Evolutionary conservation across 139 green algal species (phyloP), one percentile per base, ranked within the genome.

Genomic region (Chlamydomonas sphaeroides): DNA sequence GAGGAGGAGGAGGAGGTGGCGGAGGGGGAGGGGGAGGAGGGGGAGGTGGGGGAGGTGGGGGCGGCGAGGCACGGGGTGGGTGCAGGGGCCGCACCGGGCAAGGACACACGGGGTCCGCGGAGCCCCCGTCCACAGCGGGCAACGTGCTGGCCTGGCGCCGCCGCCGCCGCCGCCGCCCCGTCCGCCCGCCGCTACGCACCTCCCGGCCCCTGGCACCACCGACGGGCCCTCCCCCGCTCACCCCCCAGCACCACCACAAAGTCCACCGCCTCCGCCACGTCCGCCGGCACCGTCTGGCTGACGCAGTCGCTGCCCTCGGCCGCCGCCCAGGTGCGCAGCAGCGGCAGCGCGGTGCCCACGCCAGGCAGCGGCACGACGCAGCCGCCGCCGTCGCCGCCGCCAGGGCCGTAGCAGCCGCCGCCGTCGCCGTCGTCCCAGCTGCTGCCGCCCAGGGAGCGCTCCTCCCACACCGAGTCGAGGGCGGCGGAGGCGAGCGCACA

Each of bases 191-290:
- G n/a, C n/a, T n/a, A n/a, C n/a, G n/a, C n/a, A n/a, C n/a, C n/a
- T n/a, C n/a, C n/a, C n/a, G n/a, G n/a, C n/a, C n/a, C n/a, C n/a
- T n/a, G n/a, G n/a, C 49, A 56, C 49, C 5, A 17, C 49, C 49
- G 6, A 3, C 49, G 2, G 11, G 4, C 28, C 32, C 33, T 25
- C 33, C 35, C 6, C 38, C 14, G 1, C 84, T 35, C 69, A 88
- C 84, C 95, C 39, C 95, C 95, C 61, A 98, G 85, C 25, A 95
- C 94, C 23, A 98, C 83, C 30, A 96, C 90, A 49, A 97, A 90
- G 79, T 98, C 95, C 59, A 98, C 63, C 66, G 83, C 65, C 49
- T 83, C 65, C 14, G 87, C 88, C 38, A 95, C 89, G 36, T 87
- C 76, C 39, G 81, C 65, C 15, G 90, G 90, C 45, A 93, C 56